These are phyloP conservation scores for Musa beccarii DNA, from an alignment of 176 grass and related monocot species.

Conservation along the genomic window DNA sequence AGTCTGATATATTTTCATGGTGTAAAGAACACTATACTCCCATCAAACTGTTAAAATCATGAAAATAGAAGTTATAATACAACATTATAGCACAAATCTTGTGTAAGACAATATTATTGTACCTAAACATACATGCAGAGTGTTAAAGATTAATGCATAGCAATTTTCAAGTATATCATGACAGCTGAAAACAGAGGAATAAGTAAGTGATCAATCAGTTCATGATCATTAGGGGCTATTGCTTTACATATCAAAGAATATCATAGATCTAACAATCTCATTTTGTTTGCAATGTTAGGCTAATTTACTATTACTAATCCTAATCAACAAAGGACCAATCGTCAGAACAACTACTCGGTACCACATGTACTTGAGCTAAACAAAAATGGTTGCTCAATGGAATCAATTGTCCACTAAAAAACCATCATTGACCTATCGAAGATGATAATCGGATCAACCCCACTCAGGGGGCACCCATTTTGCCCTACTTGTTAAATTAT, in stretches of 20 bases:
- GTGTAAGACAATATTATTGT: not conserved
- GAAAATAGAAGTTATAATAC: too few species aligned
- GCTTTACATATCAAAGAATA: not conserved
- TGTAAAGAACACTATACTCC: too few species aligned
- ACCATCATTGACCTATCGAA: too few species aligned
- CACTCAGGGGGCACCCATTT: not conserved
- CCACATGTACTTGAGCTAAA: too few species aligned
- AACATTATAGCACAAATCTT: not conserved
- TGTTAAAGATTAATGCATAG: not conserved
- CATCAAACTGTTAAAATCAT: too few species aligned
- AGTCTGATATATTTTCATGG: too few species aligned
- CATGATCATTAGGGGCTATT: not conserved
- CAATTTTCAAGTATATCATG: not conserved
- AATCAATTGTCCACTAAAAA: not conserved
- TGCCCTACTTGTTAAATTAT: not conserved
- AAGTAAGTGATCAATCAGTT: not conserved
- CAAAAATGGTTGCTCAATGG: too few species aligned
- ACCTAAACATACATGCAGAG: not conserved
- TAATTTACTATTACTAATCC: not conserved
- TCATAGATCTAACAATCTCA: not conserved
- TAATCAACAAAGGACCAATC: not conserved
- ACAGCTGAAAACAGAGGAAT: not conserved
- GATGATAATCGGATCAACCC: not conserved
- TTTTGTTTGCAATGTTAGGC: not conserved
- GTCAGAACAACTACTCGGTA: too few species aligned